These are phyloP conservation scores for Yamagishiella unicocca DNA, from an alignment of 139 green algal species.

Conservation along the genomic window DNA sequence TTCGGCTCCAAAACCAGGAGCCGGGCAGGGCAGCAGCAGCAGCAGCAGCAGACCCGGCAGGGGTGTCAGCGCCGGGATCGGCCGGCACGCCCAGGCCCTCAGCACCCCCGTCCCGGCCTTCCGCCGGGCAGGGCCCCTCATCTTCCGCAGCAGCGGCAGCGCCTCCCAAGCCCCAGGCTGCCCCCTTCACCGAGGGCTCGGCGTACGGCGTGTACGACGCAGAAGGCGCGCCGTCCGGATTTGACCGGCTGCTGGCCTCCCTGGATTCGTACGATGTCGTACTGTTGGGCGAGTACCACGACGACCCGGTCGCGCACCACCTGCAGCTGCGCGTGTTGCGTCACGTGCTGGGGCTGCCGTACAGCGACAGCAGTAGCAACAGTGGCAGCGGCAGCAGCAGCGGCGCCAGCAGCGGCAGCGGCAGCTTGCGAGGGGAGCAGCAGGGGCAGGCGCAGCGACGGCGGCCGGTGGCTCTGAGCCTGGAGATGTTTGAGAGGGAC, in stretches of 20 bases:
- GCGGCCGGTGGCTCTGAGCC: slow-evolving; percentile 47
- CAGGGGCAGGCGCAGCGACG: neutral
- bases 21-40: no score
- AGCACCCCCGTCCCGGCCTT: no score
- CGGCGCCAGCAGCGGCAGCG: neutral
- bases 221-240: neutral
- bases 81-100: no score
- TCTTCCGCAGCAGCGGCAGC: no score
- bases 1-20: no score
- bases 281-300: slow-evolving; percentile 62
- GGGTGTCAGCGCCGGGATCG: no score
- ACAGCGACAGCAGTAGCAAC: neutral
- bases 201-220: slow-evolving; percentile 37
- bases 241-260: neutral
- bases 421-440: neutral
- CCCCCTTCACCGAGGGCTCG: slow-evolving; percentile 25
- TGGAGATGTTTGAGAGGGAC: slow-evolving; percentile 75
- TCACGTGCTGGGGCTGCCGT: neutral
- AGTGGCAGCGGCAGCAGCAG: neutral
- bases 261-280: slow-evolving; percentile 50
- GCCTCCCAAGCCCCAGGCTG: no score
- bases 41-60: no score
- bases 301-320: slow-evolving; percentile 59
- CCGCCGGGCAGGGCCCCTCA: no score
- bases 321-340: slow-evolving; percentile 53